A percentile compares a stretch with the other conserved stretches of the same genome.
Conservation (phyloP, 2,329 filamentous ascomycete species). For the Aspergillus felis region DNA sequence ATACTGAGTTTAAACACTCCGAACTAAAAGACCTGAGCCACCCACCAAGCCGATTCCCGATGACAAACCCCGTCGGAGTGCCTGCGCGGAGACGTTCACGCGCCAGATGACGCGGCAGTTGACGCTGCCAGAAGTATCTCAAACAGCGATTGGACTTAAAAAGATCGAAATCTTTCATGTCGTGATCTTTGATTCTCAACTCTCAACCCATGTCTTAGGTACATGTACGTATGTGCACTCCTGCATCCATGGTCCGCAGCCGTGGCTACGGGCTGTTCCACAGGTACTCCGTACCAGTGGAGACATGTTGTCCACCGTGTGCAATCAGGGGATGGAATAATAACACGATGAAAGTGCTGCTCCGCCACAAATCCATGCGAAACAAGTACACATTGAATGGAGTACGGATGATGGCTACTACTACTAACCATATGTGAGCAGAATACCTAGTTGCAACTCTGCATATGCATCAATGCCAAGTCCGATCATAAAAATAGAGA, state of each 20-base stretch:
- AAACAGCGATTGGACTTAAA: neutral
- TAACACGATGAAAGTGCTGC: neutral
- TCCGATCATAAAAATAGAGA: neutral
- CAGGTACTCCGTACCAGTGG: no score
- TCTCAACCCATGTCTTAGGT: neutral
- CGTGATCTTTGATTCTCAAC: no score
- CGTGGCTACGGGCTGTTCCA: neutral
- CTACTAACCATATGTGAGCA: neutral
- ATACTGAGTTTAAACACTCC: no score
- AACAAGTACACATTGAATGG: neutral
- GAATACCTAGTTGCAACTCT: neutral
- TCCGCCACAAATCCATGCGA: neutral
- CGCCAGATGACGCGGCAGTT: neutral
- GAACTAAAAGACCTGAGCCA: neutral
- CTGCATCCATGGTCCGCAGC: neutral
- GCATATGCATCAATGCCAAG: neutral
- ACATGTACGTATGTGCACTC: neutral
- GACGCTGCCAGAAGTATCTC: neutral
- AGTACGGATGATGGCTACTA: no score
- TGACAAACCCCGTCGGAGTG: neutral
- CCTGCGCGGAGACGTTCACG: neutral
- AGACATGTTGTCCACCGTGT: neutral
- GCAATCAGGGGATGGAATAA: neutral
- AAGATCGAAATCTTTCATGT: no score
- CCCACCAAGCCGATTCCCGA: neutral